Percentiles rank a stretch among this genome's conserved stretches.
Evolutionary conservation across 345 rosid genomes (phyloP).

Genomic region (Syzygium jambos): DNA sequence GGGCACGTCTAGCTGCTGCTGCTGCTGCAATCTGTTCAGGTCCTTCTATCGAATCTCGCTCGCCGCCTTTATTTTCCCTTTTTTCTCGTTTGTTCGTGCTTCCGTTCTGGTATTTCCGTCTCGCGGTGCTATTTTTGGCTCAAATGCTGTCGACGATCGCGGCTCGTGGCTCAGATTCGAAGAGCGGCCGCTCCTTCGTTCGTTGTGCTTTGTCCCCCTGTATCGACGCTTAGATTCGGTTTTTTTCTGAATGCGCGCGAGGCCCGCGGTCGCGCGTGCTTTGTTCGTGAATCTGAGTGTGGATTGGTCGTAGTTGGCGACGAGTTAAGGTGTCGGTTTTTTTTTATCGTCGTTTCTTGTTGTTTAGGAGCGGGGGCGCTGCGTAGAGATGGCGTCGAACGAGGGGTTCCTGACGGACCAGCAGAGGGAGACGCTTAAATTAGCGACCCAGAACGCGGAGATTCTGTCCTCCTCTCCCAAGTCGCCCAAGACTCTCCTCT

Average conservation of each 20-base stretch:
- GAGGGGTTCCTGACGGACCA: constrained; percentile 75
- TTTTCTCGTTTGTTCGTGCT: constrained; percentile 7
- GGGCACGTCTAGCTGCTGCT: constrained; percentile 6
- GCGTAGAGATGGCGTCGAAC: constrained; percentile 66
- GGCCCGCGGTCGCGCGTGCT: background rate
- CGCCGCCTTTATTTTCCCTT: background rate
- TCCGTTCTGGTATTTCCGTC: background rate
- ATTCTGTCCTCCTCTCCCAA: constrained; percentile 66
- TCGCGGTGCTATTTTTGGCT: background rate
- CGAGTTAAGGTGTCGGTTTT: background rate
- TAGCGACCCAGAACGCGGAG: constrained; percentile 56
- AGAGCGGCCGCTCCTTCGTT: background rate
- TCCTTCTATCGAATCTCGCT: background rate
- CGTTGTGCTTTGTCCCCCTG: background rate
- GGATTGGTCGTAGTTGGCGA: background rate
- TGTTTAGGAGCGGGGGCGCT: constrained; percentile 3
- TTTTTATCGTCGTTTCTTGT: constrained; percentile 1
- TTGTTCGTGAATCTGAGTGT: background rate
- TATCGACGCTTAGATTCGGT: background rate
- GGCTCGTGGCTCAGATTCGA: background rate
- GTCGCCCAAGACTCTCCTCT: constrained; percentile 52
- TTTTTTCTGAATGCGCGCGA: background rate
- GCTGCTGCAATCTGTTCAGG: constrained; percentile 3
- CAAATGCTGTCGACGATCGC: background rate
- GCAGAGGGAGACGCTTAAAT: constrained; percentile 74